phyloP scores from a whole-genome alignment of 305 asterid genomes.

The Ilex paraguariensis region DNA sequence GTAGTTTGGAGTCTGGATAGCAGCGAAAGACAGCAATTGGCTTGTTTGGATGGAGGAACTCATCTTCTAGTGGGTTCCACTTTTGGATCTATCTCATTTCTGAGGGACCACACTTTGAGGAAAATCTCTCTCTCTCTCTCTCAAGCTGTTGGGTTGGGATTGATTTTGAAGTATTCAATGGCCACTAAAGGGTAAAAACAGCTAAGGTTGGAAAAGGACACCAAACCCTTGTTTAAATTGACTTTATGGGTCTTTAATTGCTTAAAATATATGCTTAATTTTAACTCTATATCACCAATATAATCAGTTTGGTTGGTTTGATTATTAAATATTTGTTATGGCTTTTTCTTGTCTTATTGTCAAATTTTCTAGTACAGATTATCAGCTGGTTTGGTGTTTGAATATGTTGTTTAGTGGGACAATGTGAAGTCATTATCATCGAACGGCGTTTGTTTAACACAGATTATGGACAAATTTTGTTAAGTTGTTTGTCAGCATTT shows the following conservation, averaged over 20 bases:
- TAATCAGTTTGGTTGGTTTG: too few relatives aligned
- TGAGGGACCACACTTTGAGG: conserved; percentile 23
- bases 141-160: conserved; percentile 16
- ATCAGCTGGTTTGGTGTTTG: too few relatives aligned
- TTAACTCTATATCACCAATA: background rate
- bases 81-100: conserved; percentile 3
- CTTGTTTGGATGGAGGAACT: background rate
- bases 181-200: conserved; percentile 37
- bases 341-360: too few relatives aligned
- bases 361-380: too few relatives aligned
- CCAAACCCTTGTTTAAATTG: conserved; percentile 20
- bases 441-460: too few relatives aligned
- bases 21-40: background rate
- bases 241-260: conserved; percentile 10
- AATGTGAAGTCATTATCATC: too few relatives aligned
- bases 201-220: conserved; percentile 38
- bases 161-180: conserved; percentile 22
- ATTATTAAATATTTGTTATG: too few relatives aligned
- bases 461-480: too few relatives aligned
- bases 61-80: conserved; percentile 5
- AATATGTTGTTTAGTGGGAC: too few relatives aligned
- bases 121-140: background rate
- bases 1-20: background rate
- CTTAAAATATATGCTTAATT: background rate
- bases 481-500: too few relatives aligned